Conservation (phyloP, 495 filamentous ascomycete genomes). For the Neurospora sp. region DNA sequence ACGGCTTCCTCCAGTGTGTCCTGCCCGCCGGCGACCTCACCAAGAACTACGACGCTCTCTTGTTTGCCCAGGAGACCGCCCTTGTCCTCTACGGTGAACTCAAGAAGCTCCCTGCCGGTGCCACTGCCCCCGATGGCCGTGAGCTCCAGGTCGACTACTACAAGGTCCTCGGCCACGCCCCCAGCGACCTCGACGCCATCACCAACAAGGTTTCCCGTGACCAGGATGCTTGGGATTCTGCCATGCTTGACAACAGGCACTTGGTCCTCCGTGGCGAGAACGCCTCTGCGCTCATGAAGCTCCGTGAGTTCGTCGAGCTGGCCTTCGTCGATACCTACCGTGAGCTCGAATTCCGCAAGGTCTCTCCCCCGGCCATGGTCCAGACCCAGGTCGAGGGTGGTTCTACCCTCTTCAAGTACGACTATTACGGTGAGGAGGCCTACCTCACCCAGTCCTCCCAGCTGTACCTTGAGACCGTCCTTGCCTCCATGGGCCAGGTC, state of each 20-base stretch:
- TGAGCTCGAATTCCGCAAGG: constrained; percentile 69
- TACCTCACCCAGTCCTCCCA: constrained; percentile 97
- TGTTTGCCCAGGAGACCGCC: constrained; percentile 80
- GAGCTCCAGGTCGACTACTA: constrained; percentile 95
- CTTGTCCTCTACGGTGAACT: constrained; percentile 84
- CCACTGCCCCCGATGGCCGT: constrained; percentile 74
- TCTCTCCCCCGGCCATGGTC: constrained; percentile 92
- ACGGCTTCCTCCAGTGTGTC: constrained; percentile 83
- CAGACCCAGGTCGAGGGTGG: constrained; percentile 98
- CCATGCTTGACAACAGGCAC: constrained; percentile 85
- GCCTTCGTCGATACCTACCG: constrained; percentile 79
- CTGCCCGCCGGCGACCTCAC: constrained; percentile 66
- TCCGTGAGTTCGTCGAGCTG: constrained; percentile 71
- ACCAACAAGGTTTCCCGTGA: constrained; percentile 79
- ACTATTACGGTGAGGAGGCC: constrained; percentile 90
- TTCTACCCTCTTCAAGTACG: constrained; percentile 83
- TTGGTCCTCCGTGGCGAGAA: constrained; percentile 83
- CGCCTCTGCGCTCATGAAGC: constrained; percentile 81
- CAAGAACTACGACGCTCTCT: constrained; percentile 86
- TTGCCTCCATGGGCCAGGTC: constrained; percentile 84
- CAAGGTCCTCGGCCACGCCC: constrained; percentile 72
- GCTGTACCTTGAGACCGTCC: constrained; percentile 92
- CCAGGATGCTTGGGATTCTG: constrained; percentile 57
- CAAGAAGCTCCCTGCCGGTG: constrained; percentile 67
- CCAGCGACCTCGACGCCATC: constrained; percentile 85